Base-by-base conservation (phyloP, 2,329 filamentous ascomycete genomes). In the Sporothrix globosa region DNA sequence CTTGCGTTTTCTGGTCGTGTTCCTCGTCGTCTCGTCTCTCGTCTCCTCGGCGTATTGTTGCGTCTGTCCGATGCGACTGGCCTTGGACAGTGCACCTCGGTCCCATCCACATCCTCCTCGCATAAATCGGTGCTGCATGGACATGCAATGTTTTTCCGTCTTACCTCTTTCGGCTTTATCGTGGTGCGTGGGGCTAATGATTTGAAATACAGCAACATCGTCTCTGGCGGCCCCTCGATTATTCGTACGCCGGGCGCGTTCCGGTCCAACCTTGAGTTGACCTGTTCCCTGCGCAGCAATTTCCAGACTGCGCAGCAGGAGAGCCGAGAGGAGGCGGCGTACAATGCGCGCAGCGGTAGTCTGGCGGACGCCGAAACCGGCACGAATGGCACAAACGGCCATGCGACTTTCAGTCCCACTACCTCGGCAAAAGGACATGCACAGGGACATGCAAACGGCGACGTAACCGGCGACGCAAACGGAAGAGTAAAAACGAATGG, bases 181-280 rank as follows among this genome's bases (percentile, higher is more conserved):
- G n/a, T 68, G 41, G 11, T 13, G 11, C 41, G 41, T 44, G 41
- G 11, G 41, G 68, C 68, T 71, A 34, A 71, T 63, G 53, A 39
- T 68, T 46, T 44, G 39, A 74, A 73, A 69, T 73, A 6, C 72
- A 88, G 86, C 77, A 97, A 97, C 83, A 91, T 97, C 79, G 92
- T 97, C 86, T 90, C 90, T 76, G 90, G 88, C 73, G 92, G 92
- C 70, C 91, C 92, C 70, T 92, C 93, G 65, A 90, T 97, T 73
- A 91, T 97, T 79, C 90, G 92, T 73, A 92, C 92, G 77, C 88
- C 90, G 19, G 86, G 90, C 72, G 87, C 88, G 74, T 90, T 90
- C 78, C 93, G 94, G 78, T 97, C 95, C 69, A 98, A 98, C 79
- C 90, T 94, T 76, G 96, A 99, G 81, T 88, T 99, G 75, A 91